phyloP scores from a whole-genome alignment of 768 basidiomycete genomes.

The Suillus clintonianus region DNA sequence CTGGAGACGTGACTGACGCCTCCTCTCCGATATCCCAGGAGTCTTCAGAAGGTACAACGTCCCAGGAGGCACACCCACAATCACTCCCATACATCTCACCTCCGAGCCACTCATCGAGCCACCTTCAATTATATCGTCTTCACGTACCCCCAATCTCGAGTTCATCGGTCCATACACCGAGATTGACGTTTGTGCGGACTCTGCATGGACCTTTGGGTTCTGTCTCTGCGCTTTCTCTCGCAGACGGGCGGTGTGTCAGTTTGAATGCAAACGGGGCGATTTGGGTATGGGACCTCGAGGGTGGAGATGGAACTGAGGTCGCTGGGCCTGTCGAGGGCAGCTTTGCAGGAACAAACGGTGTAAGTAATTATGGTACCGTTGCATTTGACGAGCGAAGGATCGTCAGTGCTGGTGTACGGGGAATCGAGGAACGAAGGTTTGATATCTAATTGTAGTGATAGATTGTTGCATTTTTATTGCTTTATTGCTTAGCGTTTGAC shows the following conservation, averaged over 20 bases:
- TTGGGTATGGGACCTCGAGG: slow-evolving; percentile 88
- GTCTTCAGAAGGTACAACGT: slow-evolving; percentile 22
- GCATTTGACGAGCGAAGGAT: slow-evolving; percentile 78
- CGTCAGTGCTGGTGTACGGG: slow-evolving; percentile 43
- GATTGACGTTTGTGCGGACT: slow-evolving; percentile 70
- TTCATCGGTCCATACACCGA: slow-evolving; percentile 54
- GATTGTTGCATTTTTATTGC: neutral
- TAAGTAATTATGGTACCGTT: slow-evolving; percentile 43
- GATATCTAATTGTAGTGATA: slow-evolving; percentile 25
- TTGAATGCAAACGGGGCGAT: slow-evolving; percentile 70
- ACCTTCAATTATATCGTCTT: slow-evolving; percentile 76
- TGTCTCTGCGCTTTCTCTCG: slow-evolving; percentile 65
- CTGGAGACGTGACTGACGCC: slow-evolving; percentile 39
- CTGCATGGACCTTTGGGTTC: slow-evolving; percentile 71
- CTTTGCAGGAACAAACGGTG: slow-evolving; percentile 21
- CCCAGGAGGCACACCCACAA: slow-evolving; percentile 24
- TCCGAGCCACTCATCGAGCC: slow-evolving; percentile 48
- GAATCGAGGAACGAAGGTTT: slow-evolving; percentile 36
- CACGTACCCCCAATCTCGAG: slow-evolving; percentile 55
- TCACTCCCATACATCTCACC: slow-evolving; percentile 28
- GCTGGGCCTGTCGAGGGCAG: slow-evolving; percentile 36
- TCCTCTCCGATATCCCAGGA: slow-evolving; percentile 18
- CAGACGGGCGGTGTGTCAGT: slow-evolving; percentile 84
- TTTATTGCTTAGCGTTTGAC: neutral
- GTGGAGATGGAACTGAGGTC: slow-evolving; percentile 41